Conservation (phyloP, 768 basidiomycete genomes). For the Neoboletus subvelutipes region DNA sequence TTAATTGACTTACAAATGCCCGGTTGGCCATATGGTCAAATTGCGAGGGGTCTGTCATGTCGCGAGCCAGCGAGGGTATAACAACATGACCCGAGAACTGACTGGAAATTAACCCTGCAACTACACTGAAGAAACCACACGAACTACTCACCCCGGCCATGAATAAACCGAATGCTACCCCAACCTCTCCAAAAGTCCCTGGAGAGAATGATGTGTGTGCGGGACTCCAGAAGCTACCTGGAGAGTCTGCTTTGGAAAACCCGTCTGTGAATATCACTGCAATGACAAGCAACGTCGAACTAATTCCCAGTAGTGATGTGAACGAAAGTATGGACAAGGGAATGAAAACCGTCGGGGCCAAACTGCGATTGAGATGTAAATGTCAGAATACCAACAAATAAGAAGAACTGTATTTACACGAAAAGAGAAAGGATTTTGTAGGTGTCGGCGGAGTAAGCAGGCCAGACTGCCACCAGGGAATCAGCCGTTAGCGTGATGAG, state of each 20-base stretch:
- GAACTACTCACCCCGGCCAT: slow-evolving; percentile 75
- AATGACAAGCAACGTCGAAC: slow-evolving; percentile 75
- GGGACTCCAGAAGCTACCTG: slow-evolving; percentile 80
- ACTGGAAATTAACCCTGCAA: not conserved
- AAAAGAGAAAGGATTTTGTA: slow-evolving; percentile 77
- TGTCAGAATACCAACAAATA: not conserved
- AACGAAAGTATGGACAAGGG: slow-evolving; percentile 86
- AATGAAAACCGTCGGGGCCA: slow-evolving; percentile 83
- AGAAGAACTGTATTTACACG: slow-evolving; percentile 48
- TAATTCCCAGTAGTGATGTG: slow-evolving; percentile 81
- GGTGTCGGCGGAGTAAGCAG: slow-evolving; percentile 59
- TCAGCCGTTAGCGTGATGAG: slow-evolving; percentile 91
- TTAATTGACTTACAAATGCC: slow-evolving; percentile 67
- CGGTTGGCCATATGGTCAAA: slow-evolving; percentile 83
- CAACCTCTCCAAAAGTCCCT: slow-evolving; percentile 54
- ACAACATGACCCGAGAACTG: slow-evolving; percentile 92
- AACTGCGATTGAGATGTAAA: slow-evolving; percentile 39
- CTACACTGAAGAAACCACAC: not conserved
- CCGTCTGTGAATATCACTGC: slow-evolving; percentile 83
- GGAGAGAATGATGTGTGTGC: slow-evolving; percentile 65
- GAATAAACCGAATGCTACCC: slow-evolving; percentile 83
- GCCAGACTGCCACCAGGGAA: slow-evolving; percentile 72
- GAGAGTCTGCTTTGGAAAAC: slow-evolving; percentile 62
- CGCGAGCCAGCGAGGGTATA: slow-evolving; percentile 84
- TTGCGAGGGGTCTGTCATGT: slow-evolving; percentile 81